phyloP scores from a whole-genome alignment of 1,139 yeast species.

The Pneumocystis jirovecii region DNA sequence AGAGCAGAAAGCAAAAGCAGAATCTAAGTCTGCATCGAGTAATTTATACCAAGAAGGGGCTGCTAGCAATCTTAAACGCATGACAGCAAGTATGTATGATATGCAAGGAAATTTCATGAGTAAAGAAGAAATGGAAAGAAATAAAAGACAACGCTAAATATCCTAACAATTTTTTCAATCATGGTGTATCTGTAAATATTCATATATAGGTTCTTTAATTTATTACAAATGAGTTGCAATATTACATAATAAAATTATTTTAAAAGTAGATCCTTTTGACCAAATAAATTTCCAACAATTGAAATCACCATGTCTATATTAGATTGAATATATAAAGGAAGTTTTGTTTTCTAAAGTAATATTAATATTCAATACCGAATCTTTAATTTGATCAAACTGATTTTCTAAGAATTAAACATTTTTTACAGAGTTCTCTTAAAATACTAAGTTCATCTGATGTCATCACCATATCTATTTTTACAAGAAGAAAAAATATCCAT shows the following conservation, averaged over 20 bases:
- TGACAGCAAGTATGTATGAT: slow-evolving; percentile 18
- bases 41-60: slow-evolving; percentile 59
- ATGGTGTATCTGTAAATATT: not conserved
- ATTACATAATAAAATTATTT: slow-evolving; percentile 8
- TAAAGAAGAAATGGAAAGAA: not conserved
- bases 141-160: not conserved
- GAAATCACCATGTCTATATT: slow-evolving; percentile 22
- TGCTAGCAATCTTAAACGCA: slow-evolving; percentile 54
- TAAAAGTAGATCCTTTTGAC: slow-evolving; percentile 25
- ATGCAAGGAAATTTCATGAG: not conserved
- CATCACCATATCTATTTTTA: slow-evolving; percentile 27
- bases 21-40: slow-evolving; percentile 45
- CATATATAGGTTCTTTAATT: slow-evolving; percentile 1
- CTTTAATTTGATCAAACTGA: slow-evolving; percentile 6
- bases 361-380: slow-evolving; percentile 2
- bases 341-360: slow-evolving; percentile 11
- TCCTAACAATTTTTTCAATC: not conserved
- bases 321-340: slow-evolving; percentile 16
- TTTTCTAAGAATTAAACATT: slow-evolving; percentile 22
- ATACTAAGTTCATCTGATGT: slow-evolving; percentile 27
- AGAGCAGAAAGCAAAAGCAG: slow-evolving; percentile 48
- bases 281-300: slow-evolving; percentile 22
- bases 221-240: not conserved
- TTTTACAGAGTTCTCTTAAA: slow-evolving; percentile 29
- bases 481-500: slow-evolving; percentile 30